Conservation (phyloP, 208 protist genomes). For the Entamoeba invadens region DNA sequence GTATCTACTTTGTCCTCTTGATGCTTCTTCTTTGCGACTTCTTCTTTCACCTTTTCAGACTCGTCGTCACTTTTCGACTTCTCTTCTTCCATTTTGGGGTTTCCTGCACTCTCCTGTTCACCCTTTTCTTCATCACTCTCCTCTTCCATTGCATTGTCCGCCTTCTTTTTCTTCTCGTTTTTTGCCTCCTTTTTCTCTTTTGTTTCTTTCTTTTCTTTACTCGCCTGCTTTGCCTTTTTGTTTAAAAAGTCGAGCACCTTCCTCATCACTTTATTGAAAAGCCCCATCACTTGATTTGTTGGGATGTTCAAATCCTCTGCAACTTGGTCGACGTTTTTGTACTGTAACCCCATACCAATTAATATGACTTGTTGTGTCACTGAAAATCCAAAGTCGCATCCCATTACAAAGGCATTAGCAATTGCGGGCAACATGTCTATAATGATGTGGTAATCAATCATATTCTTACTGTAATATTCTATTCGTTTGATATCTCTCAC, state of each 20-base stretch:
- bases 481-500: background rate
- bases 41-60: background rate
- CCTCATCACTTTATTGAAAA: conserved; percentile 10
- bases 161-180: background rate
- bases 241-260: background rate
- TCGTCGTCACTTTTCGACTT: background rate
- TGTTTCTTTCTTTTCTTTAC: background rate
- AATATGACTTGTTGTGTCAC: conserved; percentile 67
- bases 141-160: background rate
- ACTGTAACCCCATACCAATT: conserved; percentile 69
- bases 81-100: background rate
- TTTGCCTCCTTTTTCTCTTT: background rate
- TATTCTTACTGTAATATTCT: conserved; percentile 59
- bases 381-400: background rate
- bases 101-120: background rate
- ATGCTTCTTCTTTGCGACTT: background rate
- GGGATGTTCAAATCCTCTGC: background rate
- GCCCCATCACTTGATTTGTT: background rate
- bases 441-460: conserved; percentile 80
- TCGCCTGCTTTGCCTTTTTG: background rate
- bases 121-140: background rate
- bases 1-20: background rate
- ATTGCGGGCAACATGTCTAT: conserved; percentile 75
- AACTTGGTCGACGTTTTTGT: conserved; percentile 45
- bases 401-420: conserved; percentile 58